Evolutionary conservation across 148 eudicot species (phyloP), one percentile per base, ranked within the genome.

Genomic region (Nyssa sinensis): DNA sequence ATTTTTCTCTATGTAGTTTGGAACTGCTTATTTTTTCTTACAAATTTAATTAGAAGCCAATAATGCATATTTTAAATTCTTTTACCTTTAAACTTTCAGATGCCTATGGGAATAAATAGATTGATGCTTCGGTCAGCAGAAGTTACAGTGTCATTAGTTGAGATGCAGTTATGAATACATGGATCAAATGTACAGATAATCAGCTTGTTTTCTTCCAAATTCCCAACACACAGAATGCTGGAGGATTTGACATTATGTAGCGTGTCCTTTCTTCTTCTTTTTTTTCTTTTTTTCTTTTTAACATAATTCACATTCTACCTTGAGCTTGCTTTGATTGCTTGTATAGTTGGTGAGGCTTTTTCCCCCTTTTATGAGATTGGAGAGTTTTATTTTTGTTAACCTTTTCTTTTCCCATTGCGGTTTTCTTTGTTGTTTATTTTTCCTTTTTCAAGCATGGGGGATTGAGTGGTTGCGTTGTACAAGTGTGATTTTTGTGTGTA

Each of bases 151-250:
- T 62, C 9, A 69, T 12, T 41, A 25, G 61, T 64, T 27, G 34
- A 25, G 34, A 63, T 23, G 8, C 73, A 41, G 51, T 19, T 49
- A 17, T 30, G 25, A 62, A 33, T 62, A 14, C 4, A 62, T 3
- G 11, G 69, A 69, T 44, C 32, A 21, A 62, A 76, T 70, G 69
- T 76, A 62, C 69, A 76, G 74, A 34, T 62, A 53, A 44, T 57
- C 3, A 62, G 35, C 32, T 19, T 49, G 29, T 30, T 72, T 63
- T 39, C 49, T n/a, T n/a, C n/a, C n/a, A n/a, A n/a, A n/a, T n/a
- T 66, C 53, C 63, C 2, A 68, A 17, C 44, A 33, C 24, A n/a
- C 41, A 16, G 29, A 28, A 44, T 76, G 57, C 13, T 51, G 27
- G 35, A 25, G 25, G 19, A 64, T 64, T 70, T 35, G 70, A 59